A percentile compares a stretch with the other conserved stretches of the same genome.
Evolutionary conservation across 2,329 filamentous ascomycete species (phyloP).

Genomic region (Cladosporium sp.): DNA sequence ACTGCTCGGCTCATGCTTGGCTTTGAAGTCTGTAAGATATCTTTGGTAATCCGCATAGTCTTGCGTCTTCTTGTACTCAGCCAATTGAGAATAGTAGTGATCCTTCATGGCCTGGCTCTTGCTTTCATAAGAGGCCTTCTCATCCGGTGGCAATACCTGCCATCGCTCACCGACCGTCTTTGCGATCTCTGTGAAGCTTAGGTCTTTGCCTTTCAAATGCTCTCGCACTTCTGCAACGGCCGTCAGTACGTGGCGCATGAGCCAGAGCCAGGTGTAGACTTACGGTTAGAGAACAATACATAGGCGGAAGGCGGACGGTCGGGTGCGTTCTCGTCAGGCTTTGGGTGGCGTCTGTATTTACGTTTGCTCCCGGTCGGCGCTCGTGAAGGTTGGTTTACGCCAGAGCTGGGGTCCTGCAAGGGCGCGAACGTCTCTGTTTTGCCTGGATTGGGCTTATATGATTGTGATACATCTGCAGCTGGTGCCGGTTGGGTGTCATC

Average conservation of each 20-base stretch:
- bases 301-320: conserved; percentile 79
- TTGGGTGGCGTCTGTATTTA: conserved; percentile 74
- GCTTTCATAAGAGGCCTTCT: conserved; percentile 69
- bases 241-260: not conserved
- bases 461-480: not conserved
- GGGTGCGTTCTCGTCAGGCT: conserved; percentile 76
- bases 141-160: conserved; percentile 63
- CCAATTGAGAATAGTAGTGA: conserved; percentile 67
- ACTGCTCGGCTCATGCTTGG: conserved; percentile 50
- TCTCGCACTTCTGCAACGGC: conserved; percentile 63
- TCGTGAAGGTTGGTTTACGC: not conserved
- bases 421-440: not conserved
- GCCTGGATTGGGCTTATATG: not conserved
- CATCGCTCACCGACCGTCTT: conserved; percentile 96
- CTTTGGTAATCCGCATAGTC: conserved; percentile 65
- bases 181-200: conserved; percentile 88
- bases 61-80: conserved; percentile 72
- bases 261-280: conserved; percentile 31
- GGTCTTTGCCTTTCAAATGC: conserved; percentile 67
- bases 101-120: conserved; percentile 72
- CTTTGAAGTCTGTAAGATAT: conserved; percentile 75
- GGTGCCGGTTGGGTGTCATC: conserved; percentile 35
- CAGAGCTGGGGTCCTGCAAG: not conserved
- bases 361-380: conserved; percentile 50
- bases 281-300: conserved; percentile 81